These are phyloP conservation scores for Russula dissimulans DNA, from an alignment of 768 basidiomycete genomes.

Conservation along the genomic window DNA sequence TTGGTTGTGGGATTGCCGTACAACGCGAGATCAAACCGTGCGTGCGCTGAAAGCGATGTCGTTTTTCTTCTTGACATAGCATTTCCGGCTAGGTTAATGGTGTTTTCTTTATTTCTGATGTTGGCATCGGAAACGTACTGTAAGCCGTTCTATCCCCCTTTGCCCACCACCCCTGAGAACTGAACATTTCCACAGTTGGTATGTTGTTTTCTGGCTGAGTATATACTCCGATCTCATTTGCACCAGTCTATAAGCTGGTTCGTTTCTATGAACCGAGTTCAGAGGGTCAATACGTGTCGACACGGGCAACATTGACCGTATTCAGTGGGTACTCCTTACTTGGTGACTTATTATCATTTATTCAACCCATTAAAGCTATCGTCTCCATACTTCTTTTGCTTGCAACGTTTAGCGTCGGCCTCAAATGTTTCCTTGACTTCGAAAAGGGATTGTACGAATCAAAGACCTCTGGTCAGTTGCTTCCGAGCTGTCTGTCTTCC, in stretches of 20 bases:
- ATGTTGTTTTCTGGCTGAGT: background rate
- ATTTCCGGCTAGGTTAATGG: slow-evolving; percentile 50
- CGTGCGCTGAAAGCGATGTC: slow-evolving; percentile 16
- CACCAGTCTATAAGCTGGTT: slow-evolving; percentile 71
- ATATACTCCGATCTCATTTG: background rate
- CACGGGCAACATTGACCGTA: slow-evolving; percentile 67
- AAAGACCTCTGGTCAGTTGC: slow-evolving; percentile 64
- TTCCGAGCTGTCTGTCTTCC: slow-evolving; percentile 18
- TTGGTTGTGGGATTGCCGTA: slow-evolving; percentile 59
- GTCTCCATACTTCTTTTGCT: slow-evolving; percentile 68
- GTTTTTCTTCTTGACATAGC: slow-evolving; percentile 4
- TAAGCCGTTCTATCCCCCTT: slow-evolving; percentile 30
- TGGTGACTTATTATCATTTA: background rate
- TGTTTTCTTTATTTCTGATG: slow-evolving; percentile 64
- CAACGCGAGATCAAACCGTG: slow-evolving; percentile 76
- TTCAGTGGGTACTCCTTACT: slow-evolving; percentile 51
- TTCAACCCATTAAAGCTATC: slow-evolving; percentile 41
- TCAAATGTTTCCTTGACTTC: slow-evolving; percentile 76
- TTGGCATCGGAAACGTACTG: slow-evolving; percentile 68
- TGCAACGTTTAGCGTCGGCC: slow-evolving; percentile 63
- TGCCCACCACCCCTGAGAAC: background rate
- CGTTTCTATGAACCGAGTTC: slow-evolving; percentile 67
- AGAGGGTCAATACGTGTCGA: slow-evolving; percentile 48
- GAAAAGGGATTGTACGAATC: slow-evolving; percentile 66
- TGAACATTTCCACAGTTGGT: slow-evolving; percentile 6